These are phyloP conservation scores for Puccinia hordei DNA, from an alignment of 1,284 basidiomycete genomes.

Conservation along the genomic window DNA sequence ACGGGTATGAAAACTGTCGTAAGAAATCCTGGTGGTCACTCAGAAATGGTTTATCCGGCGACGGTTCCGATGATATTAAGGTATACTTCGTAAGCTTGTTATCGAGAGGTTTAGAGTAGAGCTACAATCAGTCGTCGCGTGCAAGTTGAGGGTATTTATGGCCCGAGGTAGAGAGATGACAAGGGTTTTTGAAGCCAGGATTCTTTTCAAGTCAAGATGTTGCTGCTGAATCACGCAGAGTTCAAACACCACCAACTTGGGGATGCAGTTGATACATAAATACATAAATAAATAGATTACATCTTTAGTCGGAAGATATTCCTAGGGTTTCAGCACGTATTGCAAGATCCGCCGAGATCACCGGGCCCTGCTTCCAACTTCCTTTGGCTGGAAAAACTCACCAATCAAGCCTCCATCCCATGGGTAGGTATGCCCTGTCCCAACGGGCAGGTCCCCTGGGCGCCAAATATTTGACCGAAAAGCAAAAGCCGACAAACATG, in stretches of 20 bases:
- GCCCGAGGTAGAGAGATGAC: neutral
- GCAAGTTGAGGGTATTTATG: neutral
- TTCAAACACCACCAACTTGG: constrained; percentile 2
- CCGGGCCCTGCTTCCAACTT: neutral
- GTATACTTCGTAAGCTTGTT: neutral
- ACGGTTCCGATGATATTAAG: neutral
- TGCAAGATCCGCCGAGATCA: constrained; percentile 4
- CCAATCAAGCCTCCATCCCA: neutral
- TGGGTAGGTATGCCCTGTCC: constrained; percentile 4
- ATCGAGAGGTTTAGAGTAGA: neutral
- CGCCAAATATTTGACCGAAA: neutral
- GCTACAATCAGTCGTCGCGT: constrained; percentile 1
- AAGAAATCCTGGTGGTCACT: neutral
- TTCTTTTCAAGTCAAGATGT: too few species aligned
- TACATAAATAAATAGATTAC: constrained; percentile 7
- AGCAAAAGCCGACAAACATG: neutral
- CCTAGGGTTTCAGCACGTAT: constrained; percentile 16
- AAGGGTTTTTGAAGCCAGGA: neutral
- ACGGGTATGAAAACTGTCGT: neutral
- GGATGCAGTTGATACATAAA: neutral
- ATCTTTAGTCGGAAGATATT: neutral
- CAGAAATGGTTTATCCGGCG: too few species aligned
- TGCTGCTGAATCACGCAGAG: constrained; percentile 7
- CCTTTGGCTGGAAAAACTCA: neutral
- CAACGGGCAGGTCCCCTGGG: neutral